Evolutionary conservation across 2,329 filamentous ascomycete species (phyloP), one percentile per base, ranked within the genome.

Genomic region (Aspergillus fructus): DNA sequence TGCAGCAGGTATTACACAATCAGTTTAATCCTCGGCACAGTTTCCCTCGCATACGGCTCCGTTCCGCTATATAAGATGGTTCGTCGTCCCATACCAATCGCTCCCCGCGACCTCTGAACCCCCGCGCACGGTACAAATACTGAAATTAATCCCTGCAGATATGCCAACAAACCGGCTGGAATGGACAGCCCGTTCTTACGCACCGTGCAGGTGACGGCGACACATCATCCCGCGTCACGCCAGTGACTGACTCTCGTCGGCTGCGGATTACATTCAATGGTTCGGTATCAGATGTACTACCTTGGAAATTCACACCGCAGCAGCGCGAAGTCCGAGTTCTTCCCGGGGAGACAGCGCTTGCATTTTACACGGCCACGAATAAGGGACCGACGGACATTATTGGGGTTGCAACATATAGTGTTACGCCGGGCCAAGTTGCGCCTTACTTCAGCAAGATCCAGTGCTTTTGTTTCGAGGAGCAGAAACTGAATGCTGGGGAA

Each of bases 391-490:
- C 89, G 63, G 96, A 99, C 78, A 97, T 99, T 67, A 97, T 99
- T 69, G 94, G 94, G 48, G 93, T 99, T 43, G 94, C 94, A 11
- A 99, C 94, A 7, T 99, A 99, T 77, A 96, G 91, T 70, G 96
- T 99, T 30, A 97, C 93, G 3, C 94, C 94, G 0, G 94, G 86
- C 3, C 94, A 99, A 77, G 93, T 96, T 45, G 93, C 94, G 43
- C 93, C 91, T 1, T 99, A 99, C 75, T 99, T 99, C 72, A 96
- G 90, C 84, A 99, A 99, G 83, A 99, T 99, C 46, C 94, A 99
- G 76, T 99, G 94, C 72, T 99, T 99, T 76, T 99, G 94, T 76
- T 99, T 99, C 69, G 94, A 99, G 79, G 93, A 92, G 74, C 94
- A 99, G 82, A 84, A 96, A 60, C 77, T 99, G 64, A 93, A 94